Evolutionary conservation across 129 eudicot species (phyloP).

Genomic region (Flaveria ramosissima): DNA sequence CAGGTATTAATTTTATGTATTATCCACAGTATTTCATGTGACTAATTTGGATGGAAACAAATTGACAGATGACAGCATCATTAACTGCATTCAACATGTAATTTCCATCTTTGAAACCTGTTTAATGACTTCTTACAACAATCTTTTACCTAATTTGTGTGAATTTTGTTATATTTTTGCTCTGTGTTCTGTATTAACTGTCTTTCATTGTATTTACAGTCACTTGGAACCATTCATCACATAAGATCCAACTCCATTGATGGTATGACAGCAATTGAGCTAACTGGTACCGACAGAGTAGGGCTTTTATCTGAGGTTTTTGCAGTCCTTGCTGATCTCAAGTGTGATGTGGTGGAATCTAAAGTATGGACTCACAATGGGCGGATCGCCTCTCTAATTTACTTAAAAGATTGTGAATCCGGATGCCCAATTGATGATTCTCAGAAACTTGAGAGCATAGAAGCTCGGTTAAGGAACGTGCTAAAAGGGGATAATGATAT

Average conservation of each 20-base stretch:
- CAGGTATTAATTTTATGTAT: background rate
- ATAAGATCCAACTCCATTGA: slow-evolving; percentile 41
- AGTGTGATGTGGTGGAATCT: slow-evolving; percentile 71
- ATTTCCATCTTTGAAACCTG: background rate
- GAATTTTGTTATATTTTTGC: background rate
- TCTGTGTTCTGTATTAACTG: no score
- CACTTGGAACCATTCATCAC: slow-evolving; percentile 64
- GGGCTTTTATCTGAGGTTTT: slow-evolving; percentile 85
- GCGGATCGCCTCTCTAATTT: slow-evolving; percentile 73
- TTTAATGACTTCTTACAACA: background rate
- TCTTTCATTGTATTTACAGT: slow-evolving; percentile 35
- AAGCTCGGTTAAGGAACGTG: slow-evolving; percentile 58
- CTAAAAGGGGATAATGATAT: slow-evolving; percentile 87
- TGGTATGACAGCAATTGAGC: slow-evolving; percentile 75
- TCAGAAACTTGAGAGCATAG: slow-evolving; percentile 54
- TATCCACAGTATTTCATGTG: slow-evolving; percentile 78
- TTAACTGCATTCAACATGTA: slow-evolving; percentile 85
- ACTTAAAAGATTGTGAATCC: slow-evolving; percentile 65
- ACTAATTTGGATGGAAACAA: slow-evolving; percentile 80
- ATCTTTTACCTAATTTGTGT: background rate
- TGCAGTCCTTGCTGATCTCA: slow-evolving; percentile 64
- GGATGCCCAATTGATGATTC: slow-evolving; percentile 69
- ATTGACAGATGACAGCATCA: slow-evolving; percentile 66
- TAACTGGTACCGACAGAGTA: slow-evolving; percentile 79
- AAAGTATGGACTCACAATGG: slow-evolving; percentile 96